Evolutionary conservation across 495 filamentous ascomycete species (phyloP).

Genomic region (Ascobolus immersus): DNA sequence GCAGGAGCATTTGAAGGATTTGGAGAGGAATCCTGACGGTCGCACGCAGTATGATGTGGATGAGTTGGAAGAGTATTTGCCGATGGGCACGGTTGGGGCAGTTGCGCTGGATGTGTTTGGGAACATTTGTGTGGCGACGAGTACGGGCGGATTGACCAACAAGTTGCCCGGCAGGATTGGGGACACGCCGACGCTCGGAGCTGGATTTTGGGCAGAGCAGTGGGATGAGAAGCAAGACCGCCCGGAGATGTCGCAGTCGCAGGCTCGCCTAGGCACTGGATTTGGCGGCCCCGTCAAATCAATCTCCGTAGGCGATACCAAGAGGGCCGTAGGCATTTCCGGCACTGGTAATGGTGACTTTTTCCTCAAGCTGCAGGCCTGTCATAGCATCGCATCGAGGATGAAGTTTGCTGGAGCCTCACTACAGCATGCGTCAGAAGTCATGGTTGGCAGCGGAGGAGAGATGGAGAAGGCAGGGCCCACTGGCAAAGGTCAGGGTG

Average conservation of each 20-base stretch:
- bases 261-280: neutral
- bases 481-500: constrained; percentile 60
- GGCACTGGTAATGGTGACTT: constrained; percentile 83
- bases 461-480: constrained; percentile 50
- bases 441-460: constrained; percentile 42
- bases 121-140: constrained; percentile 52
- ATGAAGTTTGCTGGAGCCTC: constrained; percentile 16
- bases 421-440: constrained; percentile 25
- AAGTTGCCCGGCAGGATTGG: constrained; percentile 67
- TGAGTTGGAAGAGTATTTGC: constrained; percentile 34
- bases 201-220: constrained; percentile 75
- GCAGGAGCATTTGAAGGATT: constrained; percentile 51
- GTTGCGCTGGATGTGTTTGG: constrained; percentile 54
- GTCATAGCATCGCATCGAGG: constrained; percentile 9
- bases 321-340: constrained; percentile 45
- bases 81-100: constrained; percentile 66
- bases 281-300: neutral
- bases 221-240: constrained; percentile 27
- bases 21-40: constrained; percentile 21
- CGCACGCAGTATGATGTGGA: constrained; percentile 15
- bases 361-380: constrained; percentile 43
- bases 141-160: constrained; percentile 72
- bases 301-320: constrained; percentile 12
- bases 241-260: neutral
- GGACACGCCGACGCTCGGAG: constrained; percentile 65